phyloP scores from a whole-genome alignment of 2,329 filamentous ascomycete genomes.

The Seiridium cupressi region DNA sequence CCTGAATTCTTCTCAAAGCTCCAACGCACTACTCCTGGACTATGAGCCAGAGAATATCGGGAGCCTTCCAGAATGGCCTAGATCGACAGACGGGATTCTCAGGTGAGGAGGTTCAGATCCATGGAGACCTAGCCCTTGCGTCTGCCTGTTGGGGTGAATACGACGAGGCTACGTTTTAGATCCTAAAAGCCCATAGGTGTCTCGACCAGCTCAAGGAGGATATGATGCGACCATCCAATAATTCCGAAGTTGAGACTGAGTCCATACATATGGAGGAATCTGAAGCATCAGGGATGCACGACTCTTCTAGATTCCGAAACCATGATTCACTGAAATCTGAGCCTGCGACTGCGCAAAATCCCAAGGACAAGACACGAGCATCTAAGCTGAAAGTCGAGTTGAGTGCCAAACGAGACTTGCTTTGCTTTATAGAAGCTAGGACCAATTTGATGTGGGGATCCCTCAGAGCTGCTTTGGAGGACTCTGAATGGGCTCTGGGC shows the following conservation, averaged over 20 bases:
- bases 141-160: neutral
- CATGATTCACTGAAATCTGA: neutral
- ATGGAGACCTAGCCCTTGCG: neutral
- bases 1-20: too few species aligned
- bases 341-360: neutral
- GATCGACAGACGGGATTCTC: neutral
- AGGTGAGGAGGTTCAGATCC: neutral
- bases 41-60: too few species aligned
- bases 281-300: too few species aligned
- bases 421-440: neutral
- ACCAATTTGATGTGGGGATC: neutral
- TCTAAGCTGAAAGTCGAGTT: neutral
- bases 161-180: neutral
- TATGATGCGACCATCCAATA: neutral
- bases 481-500: neutral
- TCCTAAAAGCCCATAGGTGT: neutral
- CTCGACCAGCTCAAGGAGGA: neutral
- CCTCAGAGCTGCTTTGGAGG: neutral
- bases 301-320: too few species aligned
- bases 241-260: too few species aligned
- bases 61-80: neutral
- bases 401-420: neutral
- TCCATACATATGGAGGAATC: too few species aligned
- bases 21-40: too few species aligned
- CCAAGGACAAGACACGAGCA: neutral